phyloP scores from a whole-genome alignment of 805 yeast species.

The Zygoascus flipseniorum region DNA sequence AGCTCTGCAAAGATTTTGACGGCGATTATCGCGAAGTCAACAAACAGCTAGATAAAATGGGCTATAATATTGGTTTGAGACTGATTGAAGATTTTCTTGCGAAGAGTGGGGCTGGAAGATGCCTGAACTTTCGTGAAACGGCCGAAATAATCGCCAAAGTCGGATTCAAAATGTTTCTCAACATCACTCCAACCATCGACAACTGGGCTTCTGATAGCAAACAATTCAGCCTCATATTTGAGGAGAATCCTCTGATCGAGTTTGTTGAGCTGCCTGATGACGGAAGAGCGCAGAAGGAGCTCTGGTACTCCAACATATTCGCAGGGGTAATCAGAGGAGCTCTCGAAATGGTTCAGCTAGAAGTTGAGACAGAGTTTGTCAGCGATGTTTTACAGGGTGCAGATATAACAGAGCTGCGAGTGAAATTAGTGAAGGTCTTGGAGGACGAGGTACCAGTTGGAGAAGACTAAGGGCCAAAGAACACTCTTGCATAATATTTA shows the following conservation, averaged over 20 bases:
- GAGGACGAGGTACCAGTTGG: slow-evolving; percentile 97
- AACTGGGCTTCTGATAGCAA: slow-evolving; percentile 73
- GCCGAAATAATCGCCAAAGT: slow-evolving; percentile 78
- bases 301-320: slow-evolving; percentile 89
- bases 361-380: slow-evolving; percentile 73
- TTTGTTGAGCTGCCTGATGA: slow-evolving; percentile 91
- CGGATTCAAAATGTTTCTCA: slow-evolving; percentile 85
- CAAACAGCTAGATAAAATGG: slow-evolving; percentile 81
- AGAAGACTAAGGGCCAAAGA: slow-evolving; percentile 45
- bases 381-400: slow-evolving; percentile 81
- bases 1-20: slow-evolving; percentile 74
- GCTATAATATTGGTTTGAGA: slow-evolving; percentile 86
- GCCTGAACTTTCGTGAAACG: slow-evolving; percentile 71
- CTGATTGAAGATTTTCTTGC: slow-evolving; percentile 90
- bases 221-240: slow-evolving; percentile 61
- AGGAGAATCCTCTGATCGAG: slow-evolving; percentile 87
- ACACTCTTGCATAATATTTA: background rate
- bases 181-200: slow-evolving; percentile 65
- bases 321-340: slow-evolving; percentile 91
- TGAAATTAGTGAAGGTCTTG: slow-evolving; percentile 60
- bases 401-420: slow-evolving; percentile 66
- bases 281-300: slow-evolving; percentile 53
- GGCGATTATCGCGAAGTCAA: slow-evolving; percentile 74
- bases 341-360: slow-evolving; percentile 86
- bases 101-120: slow-evolving; percentile 76